These are phyloP conservation scores for Leccinum subspadiceum DNA, from an alignment of 1,284 basidiomycete species.

Conservation along the genomic window DNA sequence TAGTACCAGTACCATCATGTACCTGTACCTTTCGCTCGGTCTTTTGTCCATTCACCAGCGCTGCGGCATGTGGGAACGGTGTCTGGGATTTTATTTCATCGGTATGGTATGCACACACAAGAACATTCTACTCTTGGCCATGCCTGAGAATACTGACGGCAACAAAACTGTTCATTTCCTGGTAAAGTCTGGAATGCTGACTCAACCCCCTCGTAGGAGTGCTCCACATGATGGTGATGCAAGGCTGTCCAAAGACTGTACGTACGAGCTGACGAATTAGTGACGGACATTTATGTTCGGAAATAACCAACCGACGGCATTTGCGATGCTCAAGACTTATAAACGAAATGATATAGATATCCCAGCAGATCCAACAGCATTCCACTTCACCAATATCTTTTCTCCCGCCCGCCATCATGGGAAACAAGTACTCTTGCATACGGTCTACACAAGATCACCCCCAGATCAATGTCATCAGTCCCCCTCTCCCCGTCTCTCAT, in stretches of 20 bases:
- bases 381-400: not conserved
- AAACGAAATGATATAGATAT: constrained; percentile 13
- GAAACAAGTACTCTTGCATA: constrained; percentile 39
- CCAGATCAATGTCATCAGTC: constrained; percentile 16
- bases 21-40: not conserved
- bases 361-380: not conserved
- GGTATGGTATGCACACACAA: not conserved
- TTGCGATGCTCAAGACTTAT: constrained; percentile 15
- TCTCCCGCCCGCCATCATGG: constrained; percentile 32
- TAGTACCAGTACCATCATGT: not conserved
- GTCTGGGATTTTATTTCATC: not conserved
- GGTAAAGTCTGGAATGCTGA: not conserved
- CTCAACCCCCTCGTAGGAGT: not conserved
- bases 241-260: constrained; percentile 5
- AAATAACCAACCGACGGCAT: not conserved
- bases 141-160: not conserved
- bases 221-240: not conserved
- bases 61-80: not conserved
- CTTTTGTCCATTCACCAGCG: not conserved
- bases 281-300: not conserved
- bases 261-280: constrained; percentile 3
- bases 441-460: constrained; percentile 20
- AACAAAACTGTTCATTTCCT: not conserved
- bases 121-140: not conserved
- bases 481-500: constrained; percentile 35